Evolutionary conservation across 495 filamentous ascomycete genomes (phyloP).

Genomic region (Xylaria sp.): DNA sequence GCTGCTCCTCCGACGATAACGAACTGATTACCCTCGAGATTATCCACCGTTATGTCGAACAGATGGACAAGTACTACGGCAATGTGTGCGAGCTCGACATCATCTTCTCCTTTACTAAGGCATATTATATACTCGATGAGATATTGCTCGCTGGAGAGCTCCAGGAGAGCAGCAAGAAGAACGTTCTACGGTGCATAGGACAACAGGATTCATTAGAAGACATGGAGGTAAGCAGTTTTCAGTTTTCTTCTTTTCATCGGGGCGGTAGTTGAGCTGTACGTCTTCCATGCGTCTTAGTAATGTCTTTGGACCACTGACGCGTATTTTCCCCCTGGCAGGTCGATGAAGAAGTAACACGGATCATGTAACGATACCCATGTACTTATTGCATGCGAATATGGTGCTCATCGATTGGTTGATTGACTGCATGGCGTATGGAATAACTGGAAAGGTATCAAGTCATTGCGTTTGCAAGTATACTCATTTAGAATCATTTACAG

Average conservation of each 20-base stretch:
- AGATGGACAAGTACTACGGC: slow-evolving; percentile 99
- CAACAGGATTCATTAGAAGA: slow-evolving; percentile 95
- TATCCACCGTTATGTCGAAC: slow-evolving; percentile 98
- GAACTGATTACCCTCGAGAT: slow-evolving; percentile 98
- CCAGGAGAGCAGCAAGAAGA: slow-evolving; percentile 99
- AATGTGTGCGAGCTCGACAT: slow-evolving; percentile 99
- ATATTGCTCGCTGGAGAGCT: slow-evolving; percentile 94
- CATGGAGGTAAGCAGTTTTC: slow-evolving; percentile 82
- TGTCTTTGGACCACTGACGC: slow-evolving; percentile 61
- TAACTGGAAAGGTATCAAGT: slow-evolving; percentile 29
- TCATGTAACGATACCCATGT: slow-evolving; percentile 71
- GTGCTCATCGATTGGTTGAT: slow-evolving; percentile 19
- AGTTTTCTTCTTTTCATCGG: slow-evolving; percentile 14
- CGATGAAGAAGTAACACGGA: slow-evolving; percentile 95
- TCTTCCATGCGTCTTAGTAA: slow-evolving; percentile 28
- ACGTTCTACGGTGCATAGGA: slow-evolving; percentile 90
- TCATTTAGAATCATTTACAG: slow-evolving; percentile 46
- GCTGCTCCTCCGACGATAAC: slow-evolving; percentile 93
- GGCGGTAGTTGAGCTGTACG: neutral
- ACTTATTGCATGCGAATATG: slow-evolving; percentile 35
- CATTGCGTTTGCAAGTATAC: slow-evolving; percentile 36
- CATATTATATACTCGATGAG: slow-evolving; percentile 98
- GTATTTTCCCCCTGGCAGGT: slow-evolving; percentile 67
- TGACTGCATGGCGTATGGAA: slow-evolving; percentile 28
- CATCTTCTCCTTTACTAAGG: slow-evolving; percentile 99